Conservation (phyloP, 1,139 yeast species). For the Spencermartinsiella ligniputridi region DNA sequence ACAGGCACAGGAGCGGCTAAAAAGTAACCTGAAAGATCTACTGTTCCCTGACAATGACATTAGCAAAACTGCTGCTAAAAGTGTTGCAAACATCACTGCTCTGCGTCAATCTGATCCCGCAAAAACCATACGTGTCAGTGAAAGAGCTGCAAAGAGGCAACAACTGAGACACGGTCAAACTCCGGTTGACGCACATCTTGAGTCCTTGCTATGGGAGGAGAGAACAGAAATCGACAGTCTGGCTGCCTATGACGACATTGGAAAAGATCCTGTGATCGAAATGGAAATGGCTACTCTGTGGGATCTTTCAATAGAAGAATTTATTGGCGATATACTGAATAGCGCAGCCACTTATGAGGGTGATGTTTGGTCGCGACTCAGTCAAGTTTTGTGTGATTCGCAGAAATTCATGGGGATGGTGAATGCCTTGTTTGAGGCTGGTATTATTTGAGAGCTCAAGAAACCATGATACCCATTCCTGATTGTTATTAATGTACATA, state of each 20-base stretch:
- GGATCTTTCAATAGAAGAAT: conserved; percentile 17
- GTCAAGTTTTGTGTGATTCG: conserved; percentile 5
- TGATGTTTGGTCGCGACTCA: conserved; percentile 1
- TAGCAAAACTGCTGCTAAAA: background rate
- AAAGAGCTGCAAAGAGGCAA: no score
- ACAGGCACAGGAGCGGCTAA: conserved; percentile 1
- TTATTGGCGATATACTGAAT: conserved; percentile 12
- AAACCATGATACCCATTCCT: no score
- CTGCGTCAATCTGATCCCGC: background rate
- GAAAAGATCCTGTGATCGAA: conserved; percentile 13
- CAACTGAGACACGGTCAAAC: background rate
- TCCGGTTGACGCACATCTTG: conserved; percentile 8
- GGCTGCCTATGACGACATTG: conserved; percentile 13
- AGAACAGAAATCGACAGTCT: conserved; percentile 18
- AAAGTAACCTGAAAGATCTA: background rate
- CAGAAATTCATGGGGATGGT: conserved; percentile 10
- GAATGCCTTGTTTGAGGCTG: conserved; percentile 20
- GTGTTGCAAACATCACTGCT: no score
- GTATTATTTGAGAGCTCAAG: conserved; percentile 16
- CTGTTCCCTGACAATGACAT: no score
- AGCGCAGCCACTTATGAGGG: conserved; percentile 3
- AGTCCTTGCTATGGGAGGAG: conserved; percentile 18
- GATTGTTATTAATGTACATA: no score
- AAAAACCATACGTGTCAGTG: no score
- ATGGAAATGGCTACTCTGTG: conserved; percentile 19